Evolutionary conservation across 1,284 basidiomycete species (phyloP).

Genomic region (Agroathelia rolfsii): DNA sequence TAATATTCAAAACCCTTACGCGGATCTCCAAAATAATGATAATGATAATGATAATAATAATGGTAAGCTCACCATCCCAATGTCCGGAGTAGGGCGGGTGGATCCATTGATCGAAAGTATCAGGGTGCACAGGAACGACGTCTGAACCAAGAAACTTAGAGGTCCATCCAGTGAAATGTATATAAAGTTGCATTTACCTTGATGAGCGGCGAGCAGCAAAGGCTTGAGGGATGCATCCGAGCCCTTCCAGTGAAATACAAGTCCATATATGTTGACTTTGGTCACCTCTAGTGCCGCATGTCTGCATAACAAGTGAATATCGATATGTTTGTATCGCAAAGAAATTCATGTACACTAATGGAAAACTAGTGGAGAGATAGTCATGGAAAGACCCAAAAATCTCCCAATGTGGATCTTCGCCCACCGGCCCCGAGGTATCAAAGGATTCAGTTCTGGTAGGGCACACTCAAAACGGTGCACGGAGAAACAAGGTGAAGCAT

Average conservation of each 20-base stretch:
- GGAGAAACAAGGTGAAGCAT: no score
- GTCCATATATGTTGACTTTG: conserved; percentile 35
- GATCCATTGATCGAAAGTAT: conserved; percentile 28
- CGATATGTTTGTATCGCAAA: no score
- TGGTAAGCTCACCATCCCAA: conserved; percentile 22
- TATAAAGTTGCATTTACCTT: conserved; percentile 21
- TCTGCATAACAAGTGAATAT: no score
- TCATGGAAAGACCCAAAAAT: conserved; percentile 37
- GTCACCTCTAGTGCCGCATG: conserved; percentile 26
- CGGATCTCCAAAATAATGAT: conserved; percentile 13
- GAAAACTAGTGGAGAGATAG: conserved; percentile 35
- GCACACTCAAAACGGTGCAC: no score
- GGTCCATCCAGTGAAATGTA: background rate
- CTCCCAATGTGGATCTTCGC: conserved; percentile 43
- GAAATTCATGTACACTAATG: conserved; percentile 39
- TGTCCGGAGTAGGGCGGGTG: conserved; percentile 33
- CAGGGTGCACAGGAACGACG: conserved; percentile 32
- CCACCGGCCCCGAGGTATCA: conserved; percentile 33
- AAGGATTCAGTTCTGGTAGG: conserved; percentile 15
- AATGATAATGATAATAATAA: background rate
- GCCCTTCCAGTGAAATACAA: conserved; percentile 39
- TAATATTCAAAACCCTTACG: conserved; percentile 7
- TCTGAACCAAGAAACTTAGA: conserved; percentile 15
- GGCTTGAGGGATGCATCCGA: conserved; percentile 35
- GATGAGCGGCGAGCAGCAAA: conserved; percentile 35